Percentiles rank a stretch among this genome's conserved stretches.
These are phyloP conservation scores for Ehretia macrophylla DNA, from an alignment of 257 asterid species.

Conservation along the genomic window DNA sequence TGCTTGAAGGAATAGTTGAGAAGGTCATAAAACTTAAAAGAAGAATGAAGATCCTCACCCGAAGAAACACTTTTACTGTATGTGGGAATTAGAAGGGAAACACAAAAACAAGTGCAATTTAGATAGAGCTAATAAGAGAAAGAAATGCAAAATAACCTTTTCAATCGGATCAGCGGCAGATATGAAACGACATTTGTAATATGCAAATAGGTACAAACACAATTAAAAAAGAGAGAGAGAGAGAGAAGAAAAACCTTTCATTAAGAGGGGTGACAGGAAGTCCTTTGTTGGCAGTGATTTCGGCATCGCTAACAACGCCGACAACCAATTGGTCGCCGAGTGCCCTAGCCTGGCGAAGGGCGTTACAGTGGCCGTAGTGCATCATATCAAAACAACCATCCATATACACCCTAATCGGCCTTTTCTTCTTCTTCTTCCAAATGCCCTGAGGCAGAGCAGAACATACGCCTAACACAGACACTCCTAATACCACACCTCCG, in stretches of 20 bases:
- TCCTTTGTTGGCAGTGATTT: slow-evolving; percentile 82
- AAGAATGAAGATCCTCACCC: too few species aligned
- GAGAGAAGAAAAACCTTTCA: slow-evolving; percentile 89
- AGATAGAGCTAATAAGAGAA: too few species aligned
- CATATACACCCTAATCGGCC: slow-evolving; percentile 92
- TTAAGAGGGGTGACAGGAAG: slow-evolving; percentile 93
- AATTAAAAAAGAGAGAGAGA: too few species aligned
- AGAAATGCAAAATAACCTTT: too few species aligned
- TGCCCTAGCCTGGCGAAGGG: slow-evolving; percentile 98
- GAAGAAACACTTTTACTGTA: too few species aligned
- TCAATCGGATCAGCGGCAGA: neutral
- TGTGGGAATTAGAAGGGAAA: too few species aligned
- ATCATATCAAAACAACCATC: slow-evolving; percentile 98
- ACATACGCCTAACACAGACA: slow-evolving; percentile 56
- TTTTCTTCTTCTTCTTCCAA: slow-evolving; percentile 53
- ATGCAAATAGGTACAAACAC: too few species aligned
- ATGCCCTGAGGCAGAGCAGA: slow-evolving; percentile 33
- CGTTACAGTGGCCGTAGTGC: slow-evolving; percentile 99
- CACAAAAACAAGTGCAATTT: too few species aligned
- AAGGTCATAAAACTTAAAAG: too few species aligned
- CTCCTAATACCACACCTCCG: slow-evolving; percentile 64
- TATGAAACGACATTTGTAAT: too few species aligned
- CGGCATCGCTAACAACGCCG: slow-evolving; percentile 93
- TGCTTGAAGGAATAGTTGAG: too few species aligned
- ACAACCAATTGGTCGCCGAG: slow-evolving; percentile 94